Evolutionary conservation across 805 yeast species (phyloP), one percentile per base, ranked within the genome.

Genomic region (Ogataea degrootiae): DNA sequence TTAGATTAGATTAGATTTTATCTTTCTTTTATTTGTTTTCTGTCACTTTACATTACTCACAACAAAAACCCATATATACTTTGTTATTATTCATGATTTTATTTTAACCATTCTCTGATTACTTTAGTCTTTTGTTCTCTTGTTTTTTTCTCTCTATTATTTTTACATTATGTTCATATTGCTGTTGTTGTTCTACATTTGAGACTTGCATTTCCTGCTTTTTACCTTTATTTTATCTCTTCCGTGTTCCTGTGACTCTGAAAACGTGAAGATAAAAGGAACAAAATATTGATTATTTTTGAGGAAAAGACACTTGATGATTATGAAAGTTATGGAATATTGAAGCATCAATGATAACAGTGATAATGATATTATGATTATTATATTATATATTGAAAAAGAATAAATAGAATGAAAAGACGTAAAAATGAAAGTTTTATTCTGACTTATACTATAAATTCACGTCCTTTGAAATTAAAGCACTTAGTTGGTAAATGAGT

Each of bases 1-100:
- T 83, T 94, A 76, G 96, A 87, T 77, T 92, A 86, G 52, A 42
- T 43, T 39, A 34, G 36, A 34, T 34, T 34, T 34, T 15, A 15
- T 15, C 17, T 34, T 34, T 34, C 17, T 34, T 34, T 34, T 5
- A 34, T n/a, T n/a, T n/a, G n/a, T 34, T n/a, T n/a, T 34, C 36
- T n/a, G 17, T 34, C 36, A 34, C 17, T 34, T 34, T n/a, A 34
- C 17, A n/a, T 34, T 34, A 34, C 16, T 34, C 8, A 15, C 36
- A 34, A 34, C 36, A 15, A 34, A 34, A 26, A 26, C 31, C 31
- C 31, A 26, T 26, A 26, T 26, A 26, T 11, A 26, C 31, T 26
- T 9, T 26, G 11, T 26, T 26, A 26, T 26, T 26, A 26, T 26
- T 26, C 31, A 26, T 26, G 31, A 26, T 26, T 26, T 26, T 26